Evolutionary conservation across 1,284 basidiomycete species (phyloP), one percentile per base, ranked within the genome.

Genomic region (Puccinia triticina): DNA sequence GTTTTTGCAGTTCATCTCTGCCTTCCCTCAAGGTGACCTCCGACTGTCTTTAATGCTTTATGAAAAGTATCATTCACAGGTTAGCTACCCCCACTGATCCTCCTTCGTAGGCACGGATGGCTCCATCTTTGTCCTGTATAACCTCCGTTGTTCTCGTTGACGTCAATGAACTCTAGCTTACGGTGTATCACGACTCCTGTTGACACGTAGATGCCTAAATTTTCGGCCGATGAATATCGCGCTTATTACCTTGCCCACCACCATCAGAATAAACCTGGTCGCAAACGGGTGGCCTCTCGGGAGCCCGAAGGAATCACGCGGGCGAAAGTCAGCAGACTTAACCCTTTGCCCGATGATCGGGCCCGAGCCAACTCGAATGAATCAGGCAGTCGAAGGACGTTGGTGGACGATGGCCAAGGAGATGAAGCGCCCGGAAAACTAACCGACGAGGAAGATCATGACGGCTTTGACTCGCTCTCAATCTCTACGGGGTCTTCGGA

Each of bases 401-500:
- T 40, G 34, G 61, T 66, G 2, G 2, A 40, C 8, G 12, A 66
- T 48, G 34, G n/a, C 18, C 29, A 29, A 34, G 48, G 40, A 75
- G 26, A 40, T 37, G 37, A 75, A n/a, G 48, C 29, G 2, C 26
- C 21, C 4, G 32, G 5, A 55, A 2, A 26, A 16, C 57, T 53
- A 34, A 23, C 12, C 55, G 34, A 57, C 7, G 26, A 53, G 29
- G 18, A 4, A 4, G 26, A 16, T 37, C 34, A 43, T 7, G 7
- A 5, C 4, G 72, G 57, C 23, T 26, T 55, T 26, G 72, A 75
- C 72, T 5, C 50, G 4, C 72, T 75, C 34, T 75, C 72, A 1
- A 53, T 75, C 29, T 75, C 72, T 14, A 75, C 72, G 12, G 72
- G 72, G 12, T 75, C 72, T 3, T 50, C 46, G 18, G 72, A 75